These are phyloP conservation scores for Trichocladium antarcticum DNA, from an alignment of 495 filamentous ascomycete genomes.

Conservation along the genomic window DNA sequence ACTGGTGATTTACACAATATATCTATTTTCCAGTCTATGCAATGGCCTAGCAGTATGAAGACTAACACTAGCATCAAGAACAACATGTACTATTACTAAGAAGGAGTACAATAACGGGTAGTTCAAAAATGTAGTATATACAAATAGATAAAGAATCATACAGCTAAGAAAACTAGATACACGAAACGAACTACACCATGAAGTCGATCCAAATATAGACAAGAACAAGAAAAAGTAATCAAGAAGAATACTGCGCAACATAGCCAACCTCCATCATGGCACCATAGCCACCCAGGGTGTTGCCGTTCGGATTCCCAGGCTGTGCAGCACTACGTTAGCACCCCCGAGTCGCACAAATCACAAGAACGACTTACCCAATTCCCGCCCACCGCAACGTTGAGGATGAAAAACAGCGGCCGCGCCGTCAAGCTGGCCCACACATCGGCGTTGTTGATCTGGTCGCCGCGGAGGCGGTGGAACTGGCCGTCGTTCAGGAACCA, in stretches of 20 bases:
- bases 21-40: no score
- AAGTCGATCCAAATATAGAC: no score
- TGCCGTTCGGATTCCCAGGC: conserved; percentile 32
- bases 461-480: conserved; percentile 33
- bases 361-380: conserved; percentile 31
- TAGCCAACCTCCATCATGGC: conserved; percentile 40
- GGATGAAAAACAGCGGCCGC: conserved; percentile 33
- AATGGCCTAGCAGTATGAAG: no score
- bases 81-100: no score
- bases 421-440: conserved; percentile 33
- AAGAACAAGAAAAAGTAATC: neutral
- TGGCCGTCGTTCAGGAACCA: conserved; percentile 38
- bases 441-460: conserved; percentile 23
- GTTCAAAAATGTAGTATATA: no score
- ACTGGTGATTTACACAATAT: no score
- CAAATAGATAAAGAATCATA: no score
- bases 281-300: conserved; percentile 31
- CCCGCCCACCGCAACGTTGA: conserved; percentile 45
- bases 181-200: no score
- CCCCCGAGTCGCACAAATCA: neutral
- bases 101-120: no score
- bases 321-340: conserved; percentile 13
- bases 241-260: conserved; percentile 31
- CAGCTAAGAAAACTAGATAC: no score
- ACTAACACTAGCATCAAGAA: no score